A percentile compares a stretch with the other conserved stretches of the same genome.
Evolutionary conservation across 2,329 filamentous ascomycete genomes (phyloP).

Genomic region (Mycosphaerelloides madeirae): DNA sequence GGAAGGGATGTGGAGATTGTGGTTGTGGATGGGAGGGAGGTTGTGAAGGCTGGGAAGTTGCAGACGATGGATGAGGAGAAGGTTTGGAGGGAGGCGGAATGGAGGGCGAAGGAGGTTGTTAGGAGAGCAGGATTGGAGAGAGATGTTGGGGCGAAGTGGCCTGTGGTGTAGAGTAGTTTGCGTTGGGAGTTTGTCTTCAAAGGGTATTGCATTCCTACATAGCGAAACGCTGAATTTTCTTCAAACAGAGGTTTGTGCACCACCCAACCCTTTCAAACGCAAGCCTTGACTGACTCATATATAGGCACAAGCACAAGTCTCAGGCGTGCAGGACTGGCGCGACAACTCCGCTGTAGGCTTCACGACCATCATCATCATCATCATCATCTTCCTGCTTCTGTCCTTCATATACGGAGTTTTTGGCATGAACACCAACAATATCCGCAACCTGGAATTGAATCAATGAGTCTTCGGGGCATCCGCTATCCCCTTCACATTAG

Average conservation of each 20-base stretch:
- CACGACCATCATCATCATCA: too few relatives aligned
- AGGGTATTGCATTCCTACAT: too few relatives aligned
- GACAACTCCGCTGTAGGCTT: too few relatives aligned
- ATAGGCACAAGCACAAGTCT: too few relatives aligned
- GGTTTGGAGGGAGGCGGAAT: constrained; percentile 37
- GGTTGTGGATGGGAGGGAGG: constrained; percentile 39
- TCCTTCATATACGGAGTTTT: too few relatives aligned
- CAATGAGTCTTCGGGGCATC: constrained; percentile 10
- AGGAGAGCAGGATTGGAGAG: constrained; percentile 35
- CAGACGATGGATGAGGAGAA: constrained; percentile 39
- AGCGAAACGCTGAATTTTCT: too few relatives aligned
- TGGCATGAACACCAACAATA: constrained; percentile 12
- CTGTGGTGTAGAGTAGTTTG: constrained; percentile 20
- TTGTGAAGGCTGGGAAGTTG: constrained; percentile 27
- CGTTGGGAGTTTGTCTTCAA: too few relatives aligned
- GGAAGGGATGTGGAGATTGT: constrained; percentile 44
- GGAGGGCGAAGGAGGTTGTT: constrained; percentile 35
- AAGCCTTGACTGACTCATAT: too few relatives aligned
- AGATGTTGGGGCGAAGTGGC: constrained; percentile 37
- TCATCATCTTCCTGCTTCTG: too few relatives aligned
- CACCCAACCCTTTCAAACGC: too few relatives aligned
- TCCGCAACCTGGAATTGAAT: constrained; percentile 6
- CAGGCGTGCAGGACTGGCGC: too few relatives aligned
- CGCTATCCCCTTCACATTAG: constrained; percentile 12
- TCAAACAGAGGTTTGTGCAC: too few relatives aligned